These are phyloP conservation scores for Wallemia hederae DNA, from an alignment of 1,284 basidiomycete genomes.

Conservation along the genomic window DNA sequence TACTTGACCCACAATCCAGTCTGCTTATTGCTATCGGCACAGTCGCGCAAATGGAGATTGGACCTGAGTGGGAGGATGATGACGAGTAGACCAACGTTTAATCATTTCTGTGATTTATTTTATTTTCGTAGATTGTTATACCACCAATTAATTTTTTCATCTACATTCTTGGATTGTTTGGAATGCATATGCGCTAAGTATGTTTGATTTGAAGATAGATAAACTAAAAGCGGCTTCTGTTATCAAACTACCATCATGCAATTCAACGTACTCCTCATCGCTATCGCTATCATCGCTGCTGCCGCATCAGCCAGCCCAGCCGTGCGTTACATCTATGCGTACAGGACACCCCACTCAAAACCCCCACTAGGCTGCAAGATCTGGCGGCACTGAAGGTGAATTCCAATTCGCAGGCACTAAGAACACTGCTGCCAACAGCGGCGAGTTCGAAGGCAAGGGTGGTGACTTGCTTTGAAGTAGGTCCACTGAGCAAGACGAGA, in stretches of 20 bases:
- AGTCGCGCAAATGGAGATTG: not conserved
- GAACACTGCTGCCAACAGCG: not conserved
- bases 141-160: too few relatives aligned
- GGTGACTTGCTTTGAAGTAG: not conserved
- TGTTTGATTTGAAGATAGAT: not conserved
- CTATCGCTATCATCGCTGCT: not conserved
- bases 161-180: too few relatives aligned
- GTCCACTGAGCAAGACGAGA: not conserved
- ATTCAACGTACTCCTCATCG: not conserved
- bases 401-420: not conserved
- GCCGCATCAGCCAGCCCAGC: not conserved
- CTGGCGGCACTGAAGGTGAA: not conserved
- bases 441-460: not conserved
- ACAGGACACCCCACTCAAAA: too few relatives aligned
- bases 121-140: too few relatives aligned
- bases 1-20: not conserved
- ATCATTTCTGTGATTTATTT: too few relatives aligned
- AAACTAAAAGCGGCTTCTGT: not conserved
- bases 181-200: too few relatives aligned
- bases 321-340: too few relatives aligned
- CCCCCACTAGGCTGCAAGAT: not conserved
- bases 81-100: not conserved
- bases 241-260: not conserved
- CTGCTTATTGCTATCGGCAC: not conserved
- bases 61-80: not conserved